Conservation (phyloP, 306 rosid species). For the Spatholobus suberectus region DNA sequence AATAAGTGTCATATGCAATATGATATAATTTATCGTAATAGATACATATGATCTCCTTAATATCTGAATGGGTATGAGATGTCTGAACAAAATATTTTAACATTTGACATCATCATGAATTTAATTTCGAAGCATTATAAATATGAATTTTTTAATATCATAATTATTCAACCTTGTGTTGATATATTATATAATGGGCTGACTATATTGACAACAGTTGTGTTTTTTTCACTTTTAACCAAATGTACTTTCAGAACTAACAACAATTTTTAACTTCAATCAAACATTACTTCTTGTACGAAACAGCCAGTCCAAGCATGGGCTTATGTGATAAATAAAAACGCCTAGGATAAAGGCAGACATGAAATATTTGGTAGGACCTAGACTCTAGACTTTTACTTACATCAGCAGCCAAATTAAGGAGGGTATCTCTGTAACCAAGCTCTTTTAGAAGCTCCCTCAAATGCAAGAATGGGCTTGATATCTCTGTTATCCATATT, state of each 20-base stretch:
- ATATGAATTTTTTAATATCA: not conserved
- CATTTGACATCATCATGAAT: too few relatives aligned
- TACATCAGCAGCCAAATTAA: constrained; percentile 81
- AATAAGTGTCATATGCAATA: too few relatives aligned
- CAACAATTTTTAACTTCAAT: not conserved
- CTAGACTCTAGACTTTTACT: not conserved
- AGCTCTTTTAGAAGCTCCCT: constrained; percentile 86
- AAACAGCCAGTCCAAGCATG: not conserved
- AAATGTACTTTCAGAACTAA: not conserved
- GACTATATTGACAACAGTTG: not conserved
- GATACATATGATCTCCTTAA: too few relatives aligned
- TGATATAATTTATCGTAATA: too few relatives aligned
- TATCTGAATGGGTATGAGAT: too few relatives aligned
- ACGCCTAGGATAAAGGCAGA: not conserved
- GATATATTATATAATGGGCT: not conserved
- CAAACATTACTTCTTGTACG: not conserved
- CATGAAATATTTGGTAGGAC: not conserved
- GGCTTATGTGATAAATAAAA: not conserved
- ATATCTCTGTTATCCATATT: constrained; percentile 81
- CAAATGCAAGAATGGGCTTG: constrained; percentile 88
- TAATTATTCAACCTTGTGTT: not conserved
- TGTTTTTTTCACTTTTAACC: not conserved
- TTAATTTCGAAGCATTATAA: too few relatives aligned
- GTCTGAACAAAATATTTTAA: too few relatives aligned
- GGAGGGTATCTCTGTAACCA: constrained; percentile 71